phyloP scores from a whole-genome alignment of 2,329 filamentous ascomycete genomes.

The Aquanectria penicillioides region DNA sequence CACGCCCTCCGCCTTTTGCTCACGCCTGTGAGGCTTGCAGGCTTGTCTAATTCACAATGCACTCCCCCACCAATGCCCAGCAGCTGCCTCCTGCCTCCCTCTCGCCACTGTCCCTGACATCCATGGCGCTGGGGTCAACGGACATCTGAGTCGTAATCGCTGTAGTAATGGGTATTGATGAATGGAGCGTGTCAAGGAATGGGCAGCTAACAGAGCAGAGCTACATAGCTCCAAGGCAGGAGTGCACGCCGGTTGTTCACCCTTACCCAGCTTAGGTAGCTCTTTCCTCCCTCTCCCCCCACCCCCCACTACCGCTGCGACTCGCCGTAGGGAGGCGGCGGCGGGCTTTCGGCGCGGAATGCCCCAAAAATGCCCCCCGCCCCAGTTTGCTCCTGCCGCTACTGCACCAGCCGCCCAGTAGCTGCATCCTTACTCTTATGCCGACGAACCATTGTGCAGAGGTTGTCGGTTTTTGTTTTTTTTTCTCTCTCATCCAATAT shows the following conservation, averaged over 20 bases:
- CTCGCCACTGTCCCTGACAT: neutral
- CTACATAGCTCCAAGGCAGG: conserved; percentile 8
- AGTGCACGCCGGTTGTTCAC: conserved; percentile 17
- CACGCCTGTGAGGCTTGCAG: neutral
- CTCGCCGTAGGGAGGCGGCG: conserved; percentile 22
- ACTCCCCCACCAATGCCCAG: neutral
- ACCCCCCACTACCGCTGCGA: conserved; percentile 25
- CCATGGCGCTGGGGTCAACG: neutral
- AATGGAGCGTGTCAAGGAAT: conserved; percentile 5
- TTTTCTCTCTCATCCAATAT: conserved; percentile 9
- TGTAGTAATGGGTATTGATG: neutral
- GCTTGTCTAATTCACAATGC: too few species aligned
- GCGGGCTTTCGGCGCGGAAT: conserved; percentile 38
- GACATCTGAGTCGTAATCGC: conserved; percentile 3
- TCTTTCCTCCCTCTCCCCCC: conserved; percentile 37
- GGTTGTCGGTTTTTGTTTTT: conserved; percentile 5
- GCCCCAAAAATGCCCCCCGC: conserved; percentile 19
- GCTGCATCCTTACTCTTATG: conserved; percentile 21
- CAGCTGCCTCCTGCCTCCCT: neutral
- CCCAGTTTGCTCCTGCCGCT: conserved; percentile 37
- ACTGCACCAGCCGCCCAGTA: conserved; percentile 40
- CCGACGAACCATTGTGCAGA: conserved; percentile 20
- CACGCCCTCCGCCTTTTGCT: neutral
- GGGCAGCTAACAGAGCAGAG: neutral
- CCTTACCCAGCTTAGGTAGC: conserved; percentile 32